Percentiles rank a stretch among this genome's conserved stretches.
These are phyloP conservation scores for Silene coronaria DNA, from an alignment of 179 eudicot genomes.

Conservation along the genomic window DNA sequence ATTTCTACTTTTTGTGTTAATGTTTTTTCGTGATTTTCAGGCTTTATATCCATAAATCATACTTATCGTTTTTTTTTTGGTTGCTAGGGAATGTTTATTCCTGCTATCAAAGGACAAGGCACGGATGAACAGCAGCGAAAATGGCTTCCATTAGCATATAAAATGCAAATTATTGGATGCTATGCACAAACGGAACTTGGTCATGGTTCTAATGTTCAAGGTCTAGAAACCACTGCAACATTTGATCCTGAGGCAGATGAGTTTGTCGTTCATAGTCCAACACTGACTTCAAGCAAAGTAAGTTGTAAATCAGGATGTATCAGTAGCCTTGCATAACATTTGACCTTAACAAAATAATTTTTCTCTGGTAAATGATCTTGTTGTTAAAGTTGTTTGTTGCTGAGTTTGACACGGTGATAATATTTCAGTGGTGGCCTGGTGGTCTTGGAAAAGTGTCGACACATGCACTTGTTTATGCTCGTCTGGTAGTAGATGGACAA, in stretches of 20 bases:
- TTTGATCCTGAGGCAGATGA: constrained; percentile 89
- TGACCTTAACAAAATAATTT: neutral
- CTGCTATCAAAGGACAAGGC: constrained; percentile 93
- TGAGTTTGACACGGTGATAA: constrained; percentile 1
- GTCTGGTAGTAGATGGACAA: constrained; percentile 61
- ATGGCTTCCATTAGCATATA: constrained; percentile 91
- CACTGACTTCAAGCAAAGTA: constrained; percentile 92
- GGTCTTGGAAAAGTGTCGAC: constrained; percentile 90
- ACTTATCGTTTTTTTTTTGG: neutral
- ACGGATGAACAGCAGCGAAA: constrained; percentile 87
- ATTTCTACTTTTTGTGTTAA: neutral
- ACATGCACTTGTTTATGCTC: constrained; percentile 83
- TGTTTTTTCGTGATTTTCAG: neutral
- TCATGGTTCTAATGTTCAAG: constrained; percentile 99
- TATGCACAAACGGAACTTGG: constrained; percentile 99
- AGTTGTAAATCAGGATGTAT: constrained; percentile 18
- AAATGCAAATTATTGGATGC: constrained; percentile 94
- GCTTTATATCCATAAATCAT: neutral
- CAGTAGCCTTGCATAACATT: neutral
- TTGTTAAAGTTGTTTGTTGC: neutral
- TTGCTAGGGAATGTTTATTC: constrained; percentile 86
- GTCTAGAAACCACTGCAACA: constrained; percentile 98
- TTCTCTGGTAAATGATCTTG: neutral
- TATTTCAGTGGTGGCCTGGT: constrained; percentile 96
- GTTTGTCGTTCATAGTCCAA: constrained; percentile 85